Percentiles rank a stretch among this genome's conserved stretches.
These are phyloP conservation scores for Phytophthora citricola DNA, from an alignment of 352 stramenopile genomes.

Conservation along the genomic window DNA sequence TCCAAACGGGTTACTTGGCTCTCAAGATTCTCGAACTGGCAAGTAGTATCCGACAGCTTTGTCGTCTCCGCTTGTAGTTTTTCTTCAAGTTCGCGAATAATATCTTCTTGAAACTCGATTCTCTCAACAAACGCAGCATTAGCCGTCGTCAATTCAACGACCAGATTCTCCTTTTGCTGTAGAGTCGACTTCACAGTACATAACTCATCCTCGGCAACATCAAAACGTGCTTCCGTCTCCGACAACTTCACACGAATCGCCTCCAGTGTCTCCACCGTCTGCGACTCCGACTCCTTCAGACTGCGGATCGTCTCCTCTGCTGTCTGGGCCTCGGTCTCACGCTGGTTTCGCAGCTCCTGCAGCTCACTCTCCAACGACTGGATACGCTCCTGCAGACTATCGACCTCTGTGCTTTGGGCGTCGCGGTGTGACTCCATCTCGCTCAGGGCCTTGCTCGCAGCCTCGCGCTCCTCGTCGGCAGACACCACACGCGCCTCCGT, in stretches of 20 bases:
- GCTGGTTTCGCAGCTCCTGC: neutral
- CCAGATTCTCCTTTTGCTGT: neutral
- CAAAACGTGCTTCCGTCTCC: constrained; percentile 20
- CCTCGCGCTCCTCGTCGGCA: too few relatives aligned
- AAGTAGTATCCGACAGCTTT: constrained; percentile 7
- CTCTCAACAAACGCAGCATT: constrained; percentile 3
- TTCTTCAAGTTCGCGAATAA: constrained; percentile 1
- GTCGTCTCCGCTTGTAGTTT: constrained; percentile 12
- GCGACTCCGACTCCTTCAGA: constrained; percentile 24
- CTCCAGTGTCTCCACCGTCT: constrained; percentile 21
- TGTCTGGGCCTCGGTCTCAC: constrained; percentile 12
- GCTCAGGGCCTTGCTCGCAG: too few relatives aligned
- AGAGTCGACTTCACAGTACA: neutral
- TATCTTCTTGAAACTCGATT: neutral
- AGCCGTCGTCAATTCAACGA: constrained; percentile 3
- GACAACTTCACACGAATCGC: constrained; percentile 27
- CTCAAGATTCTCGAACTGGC: constrained; percentile 28
- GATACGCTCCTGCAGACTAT: constrained; percentile 2
- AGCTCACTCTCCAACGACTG: neutral
- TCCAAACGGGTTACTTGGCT: constrained; percentile 26
- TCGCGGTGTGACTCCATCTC: too few relatives aligned
- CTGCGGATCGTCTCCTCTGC: constrained; percentile 2
- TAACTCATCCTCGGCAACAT: constrained; percentile 12
- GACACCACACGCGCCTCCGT: too few relatives aligned
- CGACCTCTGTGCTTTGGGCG: too few relatives aligned